phyloP scores from a whole-genome alignment of 108 stramenopile species.

The Fragilaria radians region DNA sequence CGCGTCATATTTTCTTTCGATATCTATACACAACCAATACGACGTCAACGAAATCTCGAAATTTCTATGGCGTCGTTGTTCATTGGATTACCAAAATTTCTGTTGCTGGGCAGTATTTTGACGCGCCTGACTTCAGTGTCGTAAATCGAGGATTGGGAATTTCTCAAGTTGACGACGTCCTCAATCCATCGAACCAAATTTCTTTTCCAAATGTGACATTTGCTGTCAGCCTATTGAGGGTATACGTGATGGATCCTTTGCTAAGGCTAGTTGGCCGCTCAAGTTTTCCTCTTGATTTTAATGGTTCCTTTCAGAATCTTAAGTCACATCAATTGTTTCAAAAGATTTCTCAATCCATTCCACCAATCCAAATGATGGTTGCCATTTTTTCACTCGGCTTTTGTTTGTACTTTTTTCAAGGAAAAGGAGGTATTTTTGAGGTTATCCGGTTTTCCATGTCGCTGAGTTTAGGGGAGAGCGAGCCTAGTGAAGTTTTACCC shows the following conservation, averaged over 20 bases:
- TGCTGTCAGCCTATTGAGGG: not conserved
- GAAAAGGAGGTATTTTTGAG: not conserved
- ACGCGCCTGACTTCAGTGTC: conserved; percentile 23
- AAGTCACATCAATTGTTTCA: not conserved
- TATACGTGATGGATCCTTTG: not conserved
- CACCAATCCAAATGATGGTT: conserved; percentile 16
- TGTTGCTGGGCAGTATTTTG: conserved; percentile 39
- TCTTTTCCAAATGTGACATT: not conserved
- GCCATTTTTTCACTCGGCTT: not conserved
- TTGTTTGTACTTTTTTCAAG: conserved; percentile 9
- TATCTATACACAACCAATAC: conserved; percentile 20
- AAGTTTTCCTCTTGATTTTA: conserved; percentile 5
- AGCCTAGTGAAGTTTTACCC: not conserved
- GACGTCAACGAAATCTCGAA: conserved; percentile 15
- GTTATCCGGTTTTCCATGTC: not conserved
- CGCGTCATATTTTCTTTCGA: conserved; percentile 25
- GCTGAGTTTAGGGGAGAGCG: not conserved
- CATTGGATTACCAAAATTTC: conserved; percentile 18
- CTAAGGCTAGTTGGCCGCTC: conserved; percentile 1
- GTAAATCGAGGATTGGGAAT: conserved; percentile 23
- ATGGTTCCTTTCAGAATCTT: not conserved
- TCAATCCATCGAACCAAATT: not conserved
- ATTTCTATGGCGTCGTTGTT: conserved; percentile 11
- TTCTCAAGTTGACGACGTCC: not conserved
- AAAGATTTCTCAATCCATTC: not conserved